phyloP scores from a whole-genome alignment of 1,284 basidiomycete genomes.

The Coniophora puteana region DNA sequence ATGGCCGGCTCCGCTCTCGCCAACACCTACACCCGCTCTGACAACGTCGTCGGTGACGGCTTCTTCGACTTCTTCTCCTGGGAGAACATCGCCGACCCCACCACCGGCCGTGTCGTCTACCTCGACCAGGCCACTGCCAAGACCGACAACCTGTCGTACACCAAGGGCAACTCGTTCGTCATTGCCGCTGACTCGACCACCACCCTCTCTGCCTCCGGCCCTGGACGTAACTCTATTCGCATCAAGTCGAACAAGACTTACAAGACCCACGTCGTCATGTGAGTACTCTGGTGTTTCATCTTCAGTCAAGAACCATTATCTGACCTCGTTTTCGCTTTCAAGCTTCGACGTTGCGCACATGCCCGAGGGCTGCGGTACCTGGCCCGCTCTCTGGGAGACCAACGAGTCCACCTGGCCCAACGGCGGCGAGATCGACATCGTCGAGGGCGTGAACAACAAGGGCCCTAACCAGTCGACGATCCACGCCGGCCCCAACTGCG shows the following conservation, averaged over 20 bases:
- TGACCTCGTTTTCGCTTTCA: background rate
- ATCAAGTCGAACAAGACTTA: slow-evolving; percentile 17
- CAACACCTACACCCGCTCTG: slow-evolving; percentile 3
- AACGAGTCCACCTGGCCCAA: slow-evolving; percentile 20
- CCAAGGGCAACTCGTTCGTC: slow-evolving; percentile 26
- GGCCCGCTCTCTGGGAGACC: slow-evolving; percentile 9
- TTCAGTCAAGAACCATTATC: background rate
- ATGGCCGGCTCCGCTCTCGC: background rate
- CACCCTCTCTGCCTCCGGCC: slow-evolving; percentile 16
- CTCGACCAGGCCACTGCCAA: slow-evolving; percentile 27
- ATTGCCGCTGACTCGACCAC: slow-evolving; percentile 32
- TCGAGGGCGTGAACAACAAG: slow-evolving; percentile 25
- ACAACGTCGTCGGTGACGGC: slow-evolving; percentile 20
- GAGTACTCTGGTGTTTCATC: slow-evolving; percentile 3
- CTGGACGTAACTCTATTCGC: slow-evolving; percentile 25
- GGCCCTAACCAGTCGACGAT: slow-evolving; percentile 24
- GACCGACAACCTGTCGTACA: slow-evolving; percentile 28
- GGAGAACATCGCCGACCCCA: slow-evolving; percentile 29
- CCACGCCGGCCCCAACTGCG: slow-evolving; percentile 13
- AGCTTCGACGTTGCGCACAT: slow-evolving; percentile 25
- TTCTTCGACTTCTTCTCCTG: slow-evolving; percentile 30
- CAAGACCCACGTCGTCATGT: slow-evolving; percentile 16
- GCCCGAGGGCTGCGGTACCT: slow-evolving; percentile 22
- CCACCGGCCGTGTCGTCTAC: slow-evolving; percentile 33
- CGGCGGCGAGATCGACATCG: slow-evolving; percentile 31